A percentile compares a stretch with the other conserved stretches of the same genome.
Conservation (phyloP, 2,329 filamentous ascomycete species). For the Periconia sp. region DNA sequence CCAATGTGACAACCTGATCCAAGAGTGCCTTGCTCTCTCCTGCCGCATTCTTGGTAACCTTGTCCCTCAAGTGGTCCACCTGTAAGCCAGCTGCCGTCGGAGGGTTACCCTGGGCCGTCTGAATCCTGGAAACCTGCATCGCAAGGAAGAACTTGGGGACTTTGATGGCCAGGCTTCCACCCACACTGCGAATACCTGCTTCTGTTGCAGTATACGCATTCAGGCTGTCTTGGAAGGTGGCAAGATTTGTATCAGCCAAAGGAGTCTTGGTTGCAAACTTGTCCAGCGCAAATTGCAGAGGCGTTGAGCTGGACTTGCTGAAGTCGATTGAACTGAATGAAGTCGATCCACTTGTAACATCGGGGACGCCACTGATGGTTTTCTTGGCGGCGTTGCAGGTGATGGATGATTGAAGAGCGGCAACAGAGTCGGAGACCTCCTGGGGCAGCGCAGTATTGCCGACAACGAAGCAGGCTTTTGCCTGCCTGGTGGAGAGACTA, state of each 20-base stretch:
- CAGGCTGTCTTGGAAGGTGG: slow-evolving; percentile 55
- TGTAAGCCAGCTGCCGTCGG: slow-evolving; percentile 55
- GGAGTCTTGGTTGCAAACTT: slow-evolving; percentile 56
- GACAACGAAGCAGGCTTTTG: slow-evolving; percentile 56
- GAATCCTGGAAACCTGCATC: slow-evolving; percentile 61
- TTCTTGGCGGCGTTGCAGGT: slow-evolving; percentile 53
- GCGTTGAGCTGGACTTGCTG: slow-evolving; percentile 49
- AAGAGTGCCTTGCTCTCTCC: slow-evolving; percentile 53
- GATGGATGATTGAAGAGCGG: slow-evolving; percentile 46
- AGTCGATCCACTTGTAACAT: slow-evolving; percentile 55
- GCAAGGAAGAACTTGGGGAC: slow-evolving; percentile 65
- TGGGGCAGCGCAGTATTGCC: slow-evolving; percentile 54
- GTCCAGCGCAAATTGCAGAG: slow-evolving; percentile 58
- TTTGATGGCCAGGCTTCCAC: slow-evolving; percentile 59
- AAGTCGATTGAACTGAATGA: slow-evolving; percentile 62
- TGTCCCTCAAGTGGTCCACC: slow-evolving; percentile 60
- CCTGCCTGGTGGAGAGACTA: slow-evolving; percentile 17
- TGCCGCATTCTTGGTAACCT: slow-evolving; percentile 59
- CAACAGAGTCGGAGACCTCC: slow-evolving; percentile 51
- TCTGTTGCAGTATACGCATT: slow-evolving; percentile 63
- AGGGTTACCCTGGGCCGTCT: slow-evolving; percentile 60
- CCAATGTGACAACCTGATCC: slow-evolving; percentile 53
- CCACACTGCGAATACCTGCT: slow-evolving; percentile 58
- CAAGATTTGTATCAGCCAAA: slow-evolving; percentile 54
- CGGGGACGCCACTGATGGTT: slow-evolving; percentile 58